Evolutionary conservation across 2,329 filamentous ascomycete genomes (phyloP), one percentile per base, ranked within the genome.

Genomic region (Xylogone sp.): DNA sequence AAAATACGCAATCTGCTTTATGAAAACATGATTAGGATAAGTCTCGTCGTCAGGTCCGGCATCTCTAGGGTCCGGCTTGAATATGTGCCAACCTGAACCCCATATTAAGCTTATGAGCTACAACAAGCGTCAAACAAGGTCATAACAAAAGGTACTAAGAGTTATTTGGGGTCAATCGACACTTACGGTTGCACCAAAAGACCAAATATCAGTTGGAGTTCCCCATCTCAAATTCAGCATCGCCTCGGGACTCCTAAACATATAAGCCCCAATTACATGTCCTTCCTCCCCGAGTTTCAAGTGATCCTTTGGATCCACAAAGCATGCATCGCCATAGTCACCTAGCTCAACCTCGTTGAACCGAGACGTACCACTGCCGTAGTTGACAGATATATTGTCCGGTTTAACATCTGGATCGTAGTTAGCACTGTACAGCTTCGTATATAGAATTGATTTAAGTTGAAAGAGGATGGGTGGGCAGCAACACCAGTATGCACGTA

Each of bases 301-400:
- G 42, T 53, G 54, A 48, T 56, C 61, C 45, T 52, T 45, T 19
- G 47, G 39, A 45, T 53, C 50, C n/a, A 51, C 48, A 19, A 54
- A 53, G 53, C 55, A 59, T 19, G 43, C 46, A 45, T 53, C 53
- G 21, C 56, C 54, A 31, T 47, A 51, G 45, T 56, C 57, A 31
- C 42, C 51, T 31, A 56, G 21, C 18, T 47, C 10, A 19, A 48
- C 49, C 1, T 51, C 46, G 21, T 19, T 21, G 44, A 56, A 50
- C 3, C 54, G 49, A 42, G 43, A 39, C 5, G 65, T 60, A 6
- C 48, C 43, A 6, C 22, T 19, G 7, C 50, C 50, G 46, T 57
- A 57, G 22, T 57, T 52, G 20, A 60, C 49, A n/a, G 57, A 43
- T 3, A 70, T 59, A 51, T 71, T 70, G 43, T 68, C 59, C 13